Evolutionary conservation across 1,284 basidiomycete species (phyloP).

Genomic region (Thecaphora thlaspeos): DNA sequence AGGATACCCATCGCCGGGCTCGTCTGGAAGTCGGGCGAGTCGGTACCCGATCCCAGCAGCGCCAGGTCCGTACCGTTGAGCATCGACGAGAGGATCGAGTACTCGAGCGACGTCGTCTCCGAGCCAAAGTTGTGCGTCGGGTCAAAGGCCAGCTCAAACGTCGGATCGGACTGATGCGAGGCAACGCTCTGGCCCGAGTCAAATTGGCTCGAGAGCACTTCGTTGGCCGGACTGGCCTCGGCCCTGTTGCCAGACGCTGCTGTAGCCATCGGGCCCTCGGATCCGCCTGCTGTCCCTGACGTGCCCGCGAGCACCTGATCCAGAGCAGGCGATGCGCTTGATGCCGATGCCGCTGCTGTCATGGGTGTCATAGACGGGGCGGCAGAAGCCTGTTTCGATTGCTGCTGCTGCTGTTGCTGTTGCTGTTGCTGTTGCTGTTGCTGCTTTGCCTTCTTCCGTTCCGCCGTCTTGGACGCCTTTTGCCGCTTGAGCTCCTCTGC

Average conservation of each 20-base stretch:
- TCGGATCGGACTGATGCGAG: slow-evolving; percentile 7
- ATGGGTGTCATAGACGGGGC: slow-evolving; percentile 6
- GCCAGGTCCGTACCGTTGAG: slow-evolving; percentile 60
- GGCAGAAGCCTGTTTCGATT: slow-evolving; percentile 7
- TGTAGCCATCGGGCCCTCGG: too few relatives aligned
- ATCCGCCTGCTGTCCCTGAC: not conserved
- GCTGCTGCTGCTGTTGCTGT: slow-evolving; percentile 6
- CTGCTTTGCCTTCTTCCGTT: not conserved
- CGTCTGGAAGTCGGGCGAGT: slow-evolving; percentile 39
- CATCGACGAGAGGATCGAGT: slow-evolving; percentile 86
- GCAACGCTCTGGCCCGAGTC: slow-evolving; percentile 15
- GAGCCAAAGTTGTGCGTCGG: slow-evolving; percentile 74
- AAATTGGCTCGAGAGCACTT: slow-evolving; percentile 35
- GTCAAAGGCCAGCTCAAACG: slow-evolving; percentile 63
- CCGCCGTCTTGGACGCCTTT: slow-evolving; percentile 38
- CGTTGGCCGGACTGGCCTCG: slow-evolving; percentile 24
- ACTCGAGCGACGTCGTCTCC: slow-evolving; percentile 84
- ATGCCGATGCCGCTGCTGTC: slow-evolving; percentile 3
- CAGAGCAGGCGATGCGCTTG: not conserved
- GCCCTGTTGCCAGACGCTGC: too few relatives aligned
- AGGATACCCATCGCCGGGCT: slow-evolving; percentile 40
- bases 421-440: slow-evolving; percentile 6
- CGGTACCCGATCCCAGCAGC: slow-evolving; percentile 27
- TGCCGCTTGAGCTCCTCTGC: slow-evolving; percentile 38
- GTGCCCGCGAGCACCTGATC: not conserved